phyloP scores from a whole-genome alignment of 83 land plant genomes.

The Picea mariana region DNA sequence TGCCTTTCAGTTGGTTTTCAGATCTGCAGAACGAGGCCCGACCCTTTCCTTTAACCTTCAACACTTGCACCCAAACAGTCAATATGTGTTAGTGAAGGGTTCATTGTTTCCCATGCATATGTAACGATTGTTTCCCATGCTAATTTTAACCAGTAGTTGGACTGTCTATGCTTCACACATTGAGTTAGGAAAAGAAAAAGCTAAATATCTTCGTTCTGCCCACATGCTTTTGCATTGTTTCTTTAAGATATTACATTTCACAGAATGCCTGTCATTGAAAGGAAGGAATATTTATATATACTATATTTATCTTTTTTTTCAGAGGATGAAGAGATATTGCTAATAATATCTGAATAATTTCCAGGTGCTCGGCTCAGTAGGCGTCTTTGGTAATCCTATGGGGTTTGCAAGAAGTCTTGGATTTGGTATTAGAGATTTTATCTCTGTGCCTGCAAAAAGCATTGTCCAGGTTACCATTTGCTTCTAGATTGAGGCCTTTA shows the following conservation, averaged over 20 bases:
- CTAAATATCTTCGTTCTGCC: neutral
- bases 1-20: no score
- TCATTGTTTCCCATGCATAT: no score
- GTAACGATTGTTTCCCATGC: no score
- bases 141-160: no score
- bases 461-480: constrained; percentile 57
- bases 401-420: constrained; percentile 89
- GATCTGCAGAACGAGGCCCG: no score
- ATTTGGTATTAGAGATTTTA: constrained; percentile 86
- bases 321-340: neutral
- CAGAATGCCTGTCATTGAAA: neutral
- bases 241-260: neutral
- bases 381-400: constrained; percentile 97
- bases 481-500: neutral
- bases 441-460: constrained; percentile 77
- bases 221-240: neutral
- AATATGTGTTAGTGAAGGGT: no score
- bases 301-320: no score
- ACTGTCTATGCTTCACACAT: no score
- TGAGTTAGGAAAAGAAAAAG: no score
- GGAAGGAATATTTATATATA: neutral
- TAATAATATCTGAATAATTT: constrained; percentile 15
- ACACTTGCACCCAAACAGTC: no score
- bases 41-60: no score
- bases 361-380: constrained; percentile 97